A percentile compares a stretch with the other conserved stretches of the same genome.
Evolutionary conservation across 345 rosid genomes (phyloP).

Genomic region (Salix purpurea): DNA sequence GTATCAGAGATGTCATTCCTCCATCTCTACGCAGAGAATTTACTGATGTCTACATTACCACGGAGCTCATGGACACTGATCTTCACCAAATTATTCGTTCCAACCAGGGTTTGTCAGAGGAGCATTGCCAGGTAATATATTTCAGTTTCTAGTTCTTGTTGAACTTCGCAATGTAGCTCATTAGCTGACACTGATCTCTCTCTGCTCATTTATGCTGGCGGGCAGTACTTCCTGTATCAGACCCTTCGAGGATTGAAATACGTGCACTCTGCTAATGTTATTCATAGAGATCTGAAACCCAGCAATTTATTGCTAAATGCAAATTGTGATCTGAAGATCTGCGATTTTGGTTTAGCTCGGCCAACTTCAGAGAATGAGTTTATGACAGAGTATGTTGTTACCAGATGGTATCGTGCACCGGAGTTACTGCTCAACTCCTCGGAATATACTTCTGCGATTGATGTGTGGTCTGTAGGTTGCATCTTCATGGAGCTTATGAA

Average conservation of each 20-base stretch:
- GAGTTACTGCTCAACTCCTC: conserved; percentile 87
- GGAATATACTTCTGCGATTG: conserved; percentile 86
- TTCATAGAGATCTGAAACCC: conserved; percentile 93
- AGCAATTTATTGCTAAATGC: conserved; percentile 86
- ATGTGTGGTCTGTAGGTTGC: conserved; percentile 99
- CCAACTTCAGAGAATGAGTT: conserved; percentile 84
- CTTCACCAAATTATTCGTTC: conserved; percentile 92
- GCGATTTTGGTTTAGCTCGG: conserved; percentile 94
- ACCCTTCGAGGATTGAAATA: conserved; percentile 90
- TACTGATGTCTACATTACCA: conserved; percentile 76
- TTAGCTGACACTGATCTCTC: conserved; percentile 1
- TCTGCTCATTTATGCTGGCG: neutral
- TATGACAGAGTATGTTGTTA: conserved; percentile 98
- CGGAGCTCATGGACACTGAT: conserved; percentile 93
- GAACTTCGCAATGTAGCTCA: neutral
- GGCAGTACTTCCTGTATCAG: conserved; percentile 95
- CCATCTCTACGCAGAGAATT: conserved; percentile 83
- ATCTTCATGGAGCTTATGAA: conserved; percentile 97
- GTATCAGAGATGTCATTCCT: conserved; percentile 82
- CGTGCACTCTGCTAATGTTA: conserved; percentile 91
- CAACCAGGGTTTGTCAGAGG: conserved; percentile 81
- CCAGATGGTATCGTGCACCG: conserved; percentile 98
- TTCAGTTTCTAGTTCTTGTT: neutral
- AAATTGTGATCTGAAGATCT: conserved; percentile 85
- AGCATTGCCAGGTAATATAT: conserved; percentile 81